Percentiles rank a stretch among this genome's conserved stretches.
Conservation (phyloP, 768 basidiomycete species). For the Cystofilobasidium macerans region DNA sequence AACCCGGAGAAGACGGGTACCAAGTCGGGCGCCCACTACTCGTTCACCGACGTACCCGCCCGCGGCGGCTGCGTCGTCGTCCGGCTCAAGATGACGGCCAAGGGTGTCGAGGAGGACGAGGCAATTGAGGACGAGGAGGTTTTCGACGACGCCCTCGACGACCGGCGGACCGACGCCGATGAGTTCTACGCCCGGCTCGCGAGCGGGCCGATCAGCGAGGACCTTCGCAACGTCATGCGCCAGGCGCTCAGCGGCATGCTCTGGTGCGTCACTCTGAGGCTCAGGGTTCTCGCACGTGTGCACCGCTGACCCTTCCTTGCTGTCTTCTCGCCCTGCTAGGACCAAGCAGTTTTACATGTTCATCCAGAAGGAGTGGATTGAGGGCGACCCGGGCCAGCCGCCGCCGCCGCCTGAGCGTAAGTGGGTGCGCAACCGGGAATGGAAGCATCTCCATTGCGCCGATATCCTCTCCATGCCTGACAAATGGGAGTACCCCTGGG, state of each 20-base stretch:
- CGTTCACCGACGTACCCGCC: constrained; percentile 73
- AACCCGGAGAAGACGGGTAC: constrained; percentile 81
- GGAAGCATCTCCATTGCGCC: constrained; percentile 89
- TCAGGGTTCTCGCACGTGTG: not conserved
- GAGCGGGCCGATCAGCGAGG: constrained; percentile 75
- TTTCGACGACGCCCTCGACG: constrained; percentile 83
- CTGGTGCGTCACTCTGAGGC: constrained; percentile 45
- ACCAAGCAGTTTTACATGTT: constrained; percentile 96
- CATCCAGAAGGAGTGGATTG: constrained; percentile 90
- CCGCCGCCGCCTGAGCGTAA: constrained; percentile 84
- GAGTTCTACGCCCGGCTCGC: constrained; percentile 82
- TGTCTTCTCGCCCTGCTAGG: constrained; percentile 29
- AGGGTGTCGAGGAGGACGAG: constrained; percentile 60
- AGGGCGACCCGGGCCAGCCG: constrained; percentile 90
- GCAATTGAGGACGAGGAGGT: constrained; percentile 72
- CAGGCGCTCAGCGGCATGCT: constrained; percentile 95
- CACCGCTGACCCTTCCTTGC: not conserved
- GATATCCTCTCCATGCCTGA: constrained; percentile 99
- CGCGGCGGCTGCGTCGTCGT: constrained; percentile 91
- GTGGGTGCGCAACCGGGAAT: constrained; percentile 72
- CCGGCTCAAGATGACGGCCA: constrained; percentile 78
- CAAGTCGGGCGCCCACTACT: constrained; percentile 85
- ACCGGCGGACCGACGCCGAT: constrained; percentile 82
- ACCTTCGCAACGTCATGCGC: constrained; percentile 88
- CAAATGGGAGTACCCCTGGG: constrained; percentile 99